Percentiles rank a stretch among this genome's conserved stretches.
Conservation (phyloP, 2,329 filamentous ascomycete species). For the Penicillium rolfsii region DNA sequence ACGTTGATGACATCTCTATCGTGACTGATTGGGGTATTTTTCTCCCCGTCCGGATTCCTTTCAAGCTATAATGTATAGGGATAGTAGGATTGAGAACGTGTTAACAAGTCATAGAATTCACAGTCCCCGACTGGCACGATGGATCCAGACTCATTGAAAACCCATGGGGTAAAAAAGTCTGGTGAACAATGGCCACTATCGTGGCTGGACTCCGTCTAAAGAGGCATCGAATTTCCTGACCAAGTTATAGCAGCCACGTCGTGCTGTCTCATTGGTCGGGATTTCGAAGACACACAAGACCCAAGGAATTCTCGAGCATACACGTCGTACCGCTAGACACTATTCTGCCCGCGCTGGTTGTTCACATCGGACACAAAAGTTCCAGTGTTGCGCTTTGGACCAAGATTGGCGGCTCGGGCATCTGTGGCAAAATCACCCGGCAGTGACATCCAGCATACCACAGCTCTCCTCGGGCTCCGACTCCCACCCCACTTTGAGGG, state of each 20-base stretch:
- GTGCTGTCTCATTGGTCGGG: background rate
- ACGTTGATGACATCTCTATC: background rate
- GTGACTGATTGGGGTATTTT: background rate
- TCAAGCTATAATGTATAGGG: background rate
- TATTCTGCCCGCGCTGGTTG: background rate
- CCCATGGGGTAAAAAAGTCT: background rate
- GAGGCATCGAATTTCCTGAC: background rate
- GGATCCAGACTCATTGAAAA: background rate
- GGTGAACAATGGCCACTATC: background rate
- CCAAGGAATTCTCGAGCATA: background rate
- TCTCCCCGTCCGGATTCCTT: background rate
- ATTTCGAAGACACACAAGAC: background rate
- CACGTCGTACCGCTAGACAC: background rate
- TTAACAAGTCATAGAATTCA: background rate
- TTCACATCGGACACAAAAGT: background rate
- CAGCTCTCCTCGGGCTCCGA: constrained; percentile 14
- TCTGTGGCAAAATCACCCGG: constrained; percentile 26
- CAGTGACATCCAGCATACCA: constrained; percentile 30
- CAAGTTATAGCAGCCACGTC: background rate
- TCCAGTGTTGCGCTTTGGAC: background rate
- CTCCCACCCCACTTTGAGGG: constrained; percentile 9
- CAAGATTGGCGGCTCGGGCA: constrained; percentile 1
- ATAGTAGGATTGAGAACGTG: background rate
- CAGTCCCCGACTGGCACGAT: background rate
- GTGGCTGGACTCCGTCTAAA: background rate